Base-by-base conservation (phyloP, 129 eudicot genomes). In the Artemisia annua region DNA sequence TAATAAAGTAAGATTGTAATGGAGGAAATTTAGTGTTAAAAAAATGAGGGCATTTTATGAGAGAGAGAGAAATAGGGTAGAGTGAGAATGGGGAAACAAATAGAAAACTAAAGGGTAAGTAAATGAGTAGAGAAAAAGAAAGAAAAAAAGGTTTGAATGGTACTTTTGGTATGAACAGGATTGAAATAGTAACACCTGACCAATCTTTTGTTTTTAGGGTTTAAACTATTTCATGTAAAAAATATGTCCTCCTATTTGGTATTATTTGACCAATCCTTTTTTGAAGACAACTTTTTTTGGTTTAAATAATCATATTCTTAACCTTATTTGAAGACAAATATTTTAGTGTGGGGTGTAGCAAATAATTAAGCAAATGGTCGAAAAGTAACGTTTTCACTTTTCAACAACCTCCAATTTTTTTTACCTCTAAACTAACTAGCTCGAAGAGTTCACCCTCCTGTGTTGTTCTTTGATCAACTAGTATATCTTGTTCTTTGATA, bases 1-100 rank as follows among this genome's bases (percentile, higher is more conserved):
- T 70, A 83, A 81, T 77, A 75, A 73, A 87, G 83, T 71, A 84
- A 69, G 82, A 76, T 59, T 75, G 77, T 69, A 75, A 80, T 75
- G 80, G 80, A 75, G 77, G 75, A 80, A 75, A 64, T 63, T 60
- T 75, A 22, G 60, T 65, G 44, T 54, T 19, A 63, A 82, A 72
- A 73, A 81, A 44, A 11, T 28, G 32, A 66, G 5, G 49, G 61
- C 71, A 65, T 83, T 78, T 78, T 71, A 75, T 52, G 72, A 71
- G 8, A 48, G 49, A 75, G 72, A 75, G 79, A 75, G 72, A 43
- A 15, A 3, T 14, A 14, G 50, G 35, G 70, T 49, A 70, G 15
- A 46, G 66, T 19, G 76, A 59, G 48, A 48, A 49, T 14, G 48
- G 26, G 81, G 44, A 76, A 53, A 12, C 55, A 78, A 71, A 78